phyloP scores from a whole-genome alignment of 139 green algal species.

The Chlorella sp. region DNA sequence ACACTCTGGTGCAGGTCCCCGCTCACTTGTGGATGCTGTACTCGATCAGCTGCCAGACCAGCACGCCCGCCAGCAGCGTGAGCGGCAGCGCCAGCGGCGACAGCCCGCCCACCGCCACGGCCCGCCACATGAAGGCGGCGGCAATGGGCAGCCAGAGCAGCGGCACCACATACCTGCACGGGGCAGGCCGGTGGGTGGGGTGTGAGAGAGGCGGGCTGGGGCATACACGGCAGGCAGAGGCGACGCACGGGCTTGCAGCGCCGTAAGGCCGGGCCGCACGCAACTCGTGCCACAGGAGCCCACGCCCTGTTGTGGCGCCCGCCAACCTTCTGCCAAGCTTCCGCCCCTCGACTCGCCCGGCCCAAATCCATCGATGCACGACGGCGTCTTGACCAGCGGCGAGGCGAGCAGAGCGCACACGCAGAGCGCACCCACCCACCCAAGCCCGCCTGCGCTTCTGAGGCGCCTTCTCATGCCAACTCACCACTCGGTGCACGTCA shows the following conservation, averaged over 20 bases:
- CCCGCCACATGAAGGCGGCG: neutral
- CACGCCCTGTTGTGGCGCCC: too few species aligned
- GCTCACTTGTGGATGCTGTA: constrained; percentile 92
- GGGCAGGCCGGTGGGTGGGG: neutral
- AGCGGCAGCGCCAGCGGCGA: neutral
- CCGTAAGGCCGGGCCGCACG: too few species aligned
- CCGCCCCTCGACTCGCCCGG: too few species aligned
- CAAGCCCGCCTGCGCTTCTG: too few species aligned
- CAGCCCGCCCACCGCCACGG: neutral
- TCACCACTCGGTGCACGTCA: constrained; percentile 30
- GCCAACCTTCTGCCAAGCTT: too few species aligned
- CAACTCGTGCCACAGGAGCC: too few species aligned
- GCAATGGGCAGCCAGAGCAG: constrained; percentile 35
- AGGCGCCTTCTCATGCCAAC: too few species aligned
- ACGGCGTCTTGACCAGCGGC: too few species aligned
- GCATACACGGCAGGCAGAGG: neutral
- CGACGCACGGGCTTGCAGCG: too few species aligned
- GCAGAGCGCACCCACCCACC: too few species aligned
- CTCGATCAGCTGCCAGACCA: constrained; percentile 89
- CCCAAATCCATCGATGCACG: too few species aligned
- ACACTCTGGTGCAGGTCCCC: neutral
- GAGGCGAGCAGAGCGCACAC: too few species aligned
- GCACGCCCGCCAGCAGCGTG: constrained; percentile 50
- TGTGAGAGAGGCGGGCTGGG: neutral
- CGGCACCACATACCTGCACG: constrained; percentile 26